These are phyloP conservation scores for Alternaria triticina DNA, from an alignment of 2,329 filamentous ascomycete species.

Conservation along the genomic window DNA sequence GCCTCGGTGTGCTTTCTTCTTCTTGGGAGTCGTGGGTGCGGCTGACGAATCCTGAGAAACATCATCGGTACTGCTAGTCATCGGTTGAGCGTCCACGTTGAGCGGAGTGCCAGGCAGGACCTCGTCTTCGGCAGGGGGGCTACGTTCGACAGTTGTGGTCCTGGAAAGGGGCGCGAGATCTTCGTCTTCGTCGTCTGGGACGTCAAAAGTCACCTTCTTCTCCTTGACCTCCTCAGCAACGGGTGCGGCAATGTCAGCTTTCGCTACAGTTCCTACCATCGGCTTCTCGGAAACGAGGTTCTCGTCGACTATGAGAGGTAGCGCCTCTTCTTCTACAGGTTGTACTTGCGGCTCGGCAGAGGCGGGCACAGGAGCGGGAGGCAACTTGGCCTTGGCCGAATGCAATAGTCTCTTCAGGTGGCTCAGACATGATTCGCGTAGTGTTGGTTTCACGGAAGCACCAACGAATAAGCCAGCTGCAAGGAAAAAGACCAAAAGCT, in stretches of 20 bases:
- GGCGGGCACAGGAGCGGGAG: constrained; percentile 12
- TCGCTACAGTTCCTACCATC: constrained; percentile 1
- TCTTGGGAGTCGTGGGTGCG: constrained; percentile 46
- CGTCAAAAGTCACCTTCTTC: constrained; percentile 42
- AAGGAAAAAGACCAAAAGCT: constrained; percentile 12
- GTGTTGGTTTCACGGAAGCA: constrained; percentile 19
- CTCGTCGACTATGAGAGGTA: constrained; percentile 4
- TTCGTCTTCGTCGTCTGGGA: constrained; percentile 42
- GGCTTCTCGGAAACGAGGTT: constrained; percentile 6
- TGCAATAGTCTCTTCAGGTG: constrained; percentile 21
- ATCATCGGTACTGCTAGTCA: constrained; percentile 20
- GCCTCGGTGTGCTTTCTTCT: constrained; percentile 59
- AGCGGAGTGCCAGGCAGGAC: constrained; percentile 1
- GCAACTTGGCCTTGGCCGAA: constrained; percentile 12
- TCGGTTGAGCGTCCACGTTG: constrained; percentile 16
- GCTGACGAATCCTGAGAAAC: constrained; percentile 28
- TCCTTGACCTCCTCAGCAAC: constrained; percentile 32
- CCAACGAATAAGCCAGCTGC: constrained; percentile 17
- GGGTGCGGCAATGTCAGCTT: constrained; percentile 9
- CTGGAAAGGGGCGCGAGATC: constrained; percentile 42
- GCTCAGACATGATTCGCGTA: constrained; percentile 19
- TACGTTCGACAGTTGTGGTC: constrained; percentile 40
- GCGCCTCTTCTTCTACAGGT: constrained; percentile 5
- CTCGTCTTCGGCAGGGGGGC: constrained; percentile 25
- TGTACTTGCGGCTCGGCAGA: constrained; percentile 6